Conservation (phyloP, 345 rosid species). For the Dipteronia dyeriana region DNA sequence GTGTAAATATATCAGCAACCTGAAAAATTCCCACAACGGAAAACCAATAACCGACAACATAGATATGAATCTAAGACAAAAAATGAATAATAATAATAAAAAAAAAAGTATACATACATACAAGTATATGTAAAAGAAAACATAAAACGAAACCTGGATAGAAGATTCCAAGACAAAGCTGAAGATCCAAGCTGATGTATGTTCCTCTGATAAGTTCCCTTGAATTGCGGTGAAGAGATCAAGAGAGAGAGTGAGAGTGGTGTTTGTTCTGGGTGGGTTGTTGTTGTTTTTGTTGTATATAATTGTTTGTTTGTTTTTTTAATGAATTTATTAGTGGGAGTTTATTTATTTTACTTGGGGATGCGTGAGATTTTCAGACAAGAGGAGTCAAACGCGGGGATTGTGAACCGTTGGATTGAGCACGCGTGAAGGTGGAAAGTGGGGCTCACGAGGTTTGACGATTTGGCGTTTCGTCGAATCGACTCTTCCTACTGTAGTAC, state of each 20-base stretch:
- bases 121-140: background rate
- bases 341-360: conserved; percentile 16
- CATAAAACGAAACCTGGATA: background rate
- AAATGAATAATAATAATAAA: too few relatives aligned
- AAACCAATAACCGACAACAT: background rate
- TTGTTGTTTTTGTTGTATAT: background rate
- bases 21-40: conserved; percentile 15
- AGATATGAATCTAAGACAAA: background rate
- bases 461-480: conserved; percentile 23
- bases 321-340: background rate
- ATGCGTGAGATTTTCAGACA: conserved; percentile 39
- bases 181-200: conserved; percentile 19
- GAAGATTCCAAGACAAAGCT: conserved; percentile 3
- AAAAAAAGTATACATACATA: background rate
- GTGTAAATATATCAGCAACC: conserved; percentile 15
- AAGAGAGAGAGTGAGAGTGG: conserved; percentile 11
- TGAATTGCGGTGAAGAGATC: conserved; percentile 33
- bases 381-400: conserved; percentile 44
- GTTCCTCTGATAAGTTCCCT: conserved; percentile 18
- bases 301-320: background rate
- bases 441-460: conserved; percentile 26
- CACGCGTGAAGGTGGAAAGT: conserved; percentile 24
- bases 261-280: background rate
- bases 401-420: conserved; percentile 29
- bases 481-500: background rate